A percentile compares a stretch with the other conserved stretches of the same genome.
These are phyloP conservation scores for Luzula sylvatica DNA, from an alignment of 176 grass and related monocot genomes.

Conservation along the genomic window DNA sequence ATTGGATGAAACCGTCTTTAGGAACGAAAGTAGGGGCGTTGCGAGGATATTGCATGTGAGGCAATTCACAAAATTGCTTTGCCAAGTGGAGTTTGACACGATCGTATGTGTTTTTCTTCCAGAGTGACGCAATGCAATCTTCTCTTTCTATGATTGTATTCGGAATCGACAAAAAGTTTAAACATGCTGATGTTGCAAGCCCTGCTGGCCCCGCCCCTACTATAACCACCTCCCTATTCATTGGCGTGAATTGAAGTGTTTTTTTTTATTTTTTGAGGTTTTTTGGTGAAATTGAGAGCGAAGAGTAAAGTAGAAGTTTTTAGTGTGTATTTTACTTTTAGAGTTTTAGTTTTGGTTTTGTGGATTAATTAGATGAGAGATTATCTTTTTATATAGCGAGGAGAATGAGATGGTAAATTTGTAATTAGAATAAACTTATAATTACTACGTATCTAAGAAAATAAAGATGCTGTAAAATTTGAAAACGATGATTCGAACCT, in stretches of 20 bases:
- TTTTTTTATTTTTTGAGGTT: background rate
- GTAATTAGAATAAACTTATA: too few relatives aligned
- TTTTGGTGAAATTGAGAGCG: background rate
- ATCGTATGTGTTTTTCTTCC: constrained; percentile 49
- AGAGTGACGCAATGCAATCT: constrained; percentile 31
- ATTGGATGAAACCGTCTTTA: constrained; percentile 33
- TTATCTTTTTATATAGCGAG: too few relatives aligned
- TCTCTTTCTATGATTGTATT: constrained; percentile 39
- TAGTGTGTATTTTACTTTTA: too few relatives aligned
- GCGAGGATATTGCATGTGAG: constrained; percentile 33
- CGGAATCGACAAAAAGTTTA: constrained; percentile 18
- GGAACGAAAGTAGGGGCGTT: constrained; percentile 28
- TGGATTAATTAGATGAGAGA: too few relatives aligned
- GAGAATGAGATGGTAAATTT: too few relatives aligned
- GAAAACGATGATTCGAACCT: too few relatives aligned
- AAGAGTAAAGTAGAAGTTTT: too few relatives aligned
- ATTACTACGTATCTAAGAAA: too few relatives aligned
- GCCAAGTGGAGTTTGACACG: constrained; percentile 52
- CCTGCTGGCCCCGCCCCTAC: constrained; percentile 51
- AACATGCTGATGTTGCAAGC: constrained; percentile 37
- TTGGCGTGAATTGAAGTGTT: too few relatives aligned
- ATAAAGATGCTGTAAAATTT: too few relatives aligned
- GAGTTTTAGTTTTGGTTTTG: too few relatives aligned
- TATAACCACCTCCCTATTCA: constrained; percentile 33
- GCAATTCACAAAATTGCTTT: constrained; percentile 50